phyloP scores from a whole-genome alignment of 306 rosid species.

The Sicyos edulis region DNA sequence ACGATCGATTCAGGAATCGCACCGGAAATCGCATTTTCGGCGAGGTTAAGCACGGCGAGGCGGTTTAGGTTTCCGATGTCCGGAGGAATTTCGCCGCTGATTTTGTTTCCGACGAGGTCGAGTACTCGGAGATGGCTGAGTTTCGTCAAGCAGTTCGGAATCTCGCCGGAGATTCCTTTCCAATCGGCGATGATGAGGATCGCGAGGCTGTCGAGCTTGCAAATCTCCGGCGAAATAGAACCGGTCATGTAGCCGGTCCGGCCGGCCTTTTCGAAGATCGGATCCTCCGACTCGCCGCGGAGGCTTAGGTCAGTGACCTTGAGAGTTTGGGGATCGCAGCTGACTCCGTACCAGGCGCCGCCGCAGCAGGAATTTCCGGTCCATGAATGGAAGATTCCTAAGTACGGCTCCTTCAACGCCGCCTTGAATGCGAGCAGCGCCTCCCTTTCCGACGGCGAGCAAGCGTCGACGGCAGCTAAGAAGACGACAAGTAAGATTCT shows the following conservation, averaged over 20 bases:
- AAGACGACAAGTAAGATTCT: slow-evolving; percentile 16
- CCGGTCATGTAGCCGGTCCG: slow-evolving; percentile 84
- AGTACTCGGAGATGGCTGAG: slow-evolving; percentile 60
- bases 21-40: slow-evolving; percentile 62
- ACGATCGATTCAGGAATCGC: slow-evolving; percentile 44
- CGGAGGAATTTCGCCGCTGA: slow-evolving; percentile 54
- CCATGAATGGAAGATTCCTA: slow-evolving; percentile 78
- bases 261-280: slow-evolving; percentile 55
- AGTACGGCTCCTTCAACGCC: slow-evolving; percentile 50
- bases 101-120: slow-evolving; percentile 64
- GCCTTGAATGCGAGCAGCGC: slow-evolving; percentile 53
- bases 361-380: slow-evolving; percentile 58
- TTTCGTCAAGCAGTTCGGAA: slow-evolving; percentile 58
- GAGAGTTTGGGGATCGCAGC: slow-evolving; percentile 57
- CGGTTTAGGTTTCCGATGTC: slow-evolving; percentile 43
- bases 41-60: slow-evolving; percentile 60
- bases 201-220: slow-evolving; percentile 59
- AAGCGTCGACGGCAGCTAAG: slow-evolving; percentile 34
- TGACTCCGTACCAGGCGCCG: slow-evolving; percentile 83
- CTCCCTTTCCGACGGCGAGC: slow-evolving; percentile 55
- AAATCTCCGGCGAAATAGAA: slow-evolving; percentile 61
- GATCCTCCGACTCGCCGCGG: slow-evolving; percentile 94
- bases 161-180: slow-evolving; percentile 64
- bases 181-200: slow-evolving; percentile 69
- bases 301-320: slow-evolving; percentile 71